Conservation (phyloP, 345 rosid genomes). For the Boechera retrofracta region DNA sequence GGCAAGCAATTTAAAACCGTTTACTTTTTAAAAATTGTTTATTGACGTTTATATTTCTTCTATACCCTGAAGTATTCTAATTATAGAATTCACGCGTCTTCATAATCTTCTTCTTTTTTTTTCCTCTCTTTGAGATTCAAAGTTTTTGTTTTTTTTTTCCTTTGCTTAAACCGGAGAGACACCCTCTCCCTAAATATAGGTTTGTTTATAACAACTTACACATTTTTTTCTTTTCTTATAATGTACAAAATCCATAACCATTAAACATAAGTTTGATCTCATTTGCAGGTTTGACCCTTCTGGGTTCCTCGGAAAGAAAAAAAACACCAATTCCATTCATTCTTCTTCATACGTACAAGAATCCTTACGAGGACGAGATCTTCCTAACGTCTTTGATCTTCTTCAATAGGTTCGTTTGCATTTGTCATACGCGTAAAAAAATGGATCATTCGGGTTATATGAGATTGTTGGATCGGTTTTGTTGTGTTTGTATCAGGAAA, state of each 20-base stretch:
- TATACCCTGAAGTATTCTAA: conserved; percentile 29
- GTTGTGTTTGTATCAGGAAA: conserved; percentile 44
- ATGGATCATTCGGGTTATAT: background rate
- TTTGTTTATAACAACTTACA: conserved; percentile 7
- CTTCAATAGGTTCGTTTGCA: conserved; percentile 37
- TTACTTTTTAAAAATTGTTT: conserved; percentile 1
- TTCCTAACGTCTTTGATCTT: conserved; percentile 43
- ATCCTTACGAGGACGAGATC: conserved; percentile 25
- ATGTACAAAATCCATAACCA: conserved; percentile 1
- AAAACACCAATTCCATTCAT: background rate
- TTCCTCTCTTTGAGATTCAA: conserved; percentile 9
- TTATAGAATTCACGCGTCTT: conserved; percentile 36
- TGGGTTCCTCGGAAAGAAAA: background rate
- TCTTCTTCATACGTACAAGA: conserved; percentile 37
- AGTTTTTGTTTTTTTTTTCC: conserved; percentile 8
- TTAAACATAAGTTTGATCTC: conserved; percentile 24
- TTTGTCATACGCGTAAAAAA: background rate
- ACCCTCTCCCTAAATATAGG: conserved; percentile 36
- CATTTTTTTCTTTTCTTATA: background rate
- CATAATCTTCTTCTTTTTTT: conserved; percentile 30
- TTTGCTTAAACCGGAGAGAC: conserved; percentile 39
- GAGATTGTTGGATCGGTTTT: conserved; percentile 10
- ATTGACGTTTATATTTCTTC: background rate
- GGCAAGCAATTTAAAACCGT: conserved; percentile 54
- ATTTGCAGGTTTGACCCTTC: conserved; percentile 36